These are phyloP conservation scores for Epithele typhae DNA, from an alignment of 768 basidiomycete species.

Conservation along the genomic window DNA sequence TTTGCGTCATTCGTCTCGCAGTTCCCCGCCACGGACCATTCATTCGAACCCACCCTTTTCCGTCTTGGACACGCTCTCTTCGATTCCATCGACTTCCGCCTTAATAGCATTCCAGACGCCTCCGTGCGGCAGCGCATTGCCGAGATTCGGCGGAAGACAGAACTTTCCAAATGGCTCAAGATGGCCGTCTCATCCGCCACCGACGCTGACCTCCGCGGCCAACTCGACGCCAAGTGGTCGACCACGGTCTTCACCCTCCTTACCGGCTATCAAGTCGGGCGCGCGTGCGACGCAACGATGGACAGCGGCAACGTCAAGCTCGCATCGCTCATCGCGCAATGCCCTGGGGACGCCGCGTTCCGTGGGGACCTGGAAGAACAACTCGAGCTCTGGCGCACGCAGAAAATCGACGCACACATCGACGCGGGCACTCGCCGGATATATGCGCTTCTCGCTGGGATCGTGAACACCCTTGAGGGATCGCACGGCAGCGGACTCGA, in stretches of 20 bases:
- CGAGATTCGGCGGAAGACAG: conserved; percentile 68
- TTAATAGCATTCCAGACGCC: conserved; percentile 49
- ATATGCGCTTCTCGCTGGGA: conserved; percentile 81
- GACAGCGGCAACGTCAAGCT: conserved; percentile 79
- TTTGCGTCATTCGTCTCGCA: conserved; percentile 76
- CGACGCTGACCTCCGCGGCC: conserved; percentile 63
- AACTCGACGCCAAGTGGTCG: conserved; percentile 40
- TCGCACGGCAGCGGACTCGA: conserved; percentile 47
- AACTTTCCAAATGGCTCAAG: conserved; percentile 83
- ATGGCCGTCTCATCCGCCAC: conserved; percentile 63
- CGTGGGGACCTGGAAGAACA: conserved; percentile 71
- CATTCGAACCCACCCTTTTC: conserved; percentile 77
- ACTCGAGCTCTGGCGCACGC: conserved; percentile 76
- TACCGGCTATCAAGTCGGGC: conserved; percentile 84
- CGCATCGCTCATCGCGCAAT: conserved; percentile 86
- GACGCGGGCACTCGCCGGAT: conserved; percentile 66
- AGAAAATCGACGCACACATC: conserved; percentile 68
- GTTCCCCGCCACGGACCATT: conserved; percentile 66
- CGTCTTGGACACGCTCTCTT: conserved; percentile 88
- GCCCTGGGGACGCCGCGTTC: conserved; percentile 72
- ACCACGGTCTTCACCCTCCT: conserved; percentile 69
- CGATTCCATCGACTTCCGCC: conserved; percentile 69
- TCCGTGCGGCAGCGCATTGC: conserved; percentile 60
- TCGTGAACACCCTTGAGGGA: conserved; percentile 55
- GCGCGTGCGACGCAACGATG: conserved; percentile 70